Percentiles rank a stretch among this genome's conserved stretches.
phyloP scores from a whole-genome alignment of 306 rosid species.

The Chamaecrista fasciculata region DNA sequence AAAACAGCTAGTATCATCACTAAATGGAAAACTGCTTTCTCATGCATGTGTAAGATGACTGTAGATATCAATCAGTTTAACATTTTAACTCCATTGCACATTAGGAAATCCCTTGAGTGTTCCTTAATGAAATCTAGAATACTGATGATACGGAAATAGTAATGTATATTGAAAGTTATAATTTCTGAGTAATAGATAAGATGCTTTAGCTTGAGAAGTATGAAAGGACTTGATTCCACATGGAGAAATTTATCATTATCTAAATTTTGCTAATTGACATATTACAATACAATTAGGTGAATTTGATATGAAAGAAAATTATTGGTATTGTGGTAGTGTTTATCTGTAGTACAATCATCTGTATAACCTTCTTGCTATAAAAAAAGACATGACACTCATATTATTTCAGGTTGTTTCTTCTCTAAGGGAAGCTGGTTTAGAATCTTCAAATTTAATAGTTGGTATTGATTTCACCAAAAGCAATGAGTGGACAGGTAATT shows the following conservation, averaged over 20 bases:
- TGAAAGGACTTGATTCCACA: neutral
- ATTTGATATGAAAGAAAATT: neutral
- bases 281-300: neutral
- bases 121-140: neutral
- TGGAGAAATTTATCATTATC: neutral
- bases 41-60: constrained; percentile 13
- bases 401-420: constrained; percentile 77
- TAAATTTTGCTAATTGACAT: neutral
- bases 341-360: neutral
- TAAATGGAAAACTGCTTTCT: constrained; percentile 12
- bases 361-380: neutral
- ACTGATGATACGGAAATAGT: neutral
- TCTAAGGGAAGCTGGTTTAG: constrained; percentile 90
- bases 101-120: neutral
- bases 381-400: constrained; percentile 24
- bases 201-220: constrained; percentile 21
- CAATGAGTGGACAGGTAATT: constrained; percentile 96
- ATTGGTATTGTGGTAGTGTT: neutral
- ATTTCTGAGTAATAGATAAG: neutral
- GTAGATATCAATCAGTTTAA: constrained; percentile 4
- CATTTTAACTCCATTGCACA: neutral
- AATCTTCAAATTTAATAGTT: constrained; percentile 88
- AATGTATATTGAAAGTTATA: neutral
- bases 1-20: constrained; percentile 7
- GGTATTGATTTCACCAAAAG: constrained; percentile 97